A percentile compares a stretch with the other conserved stretches of the same genome.
Evolutionary conservation across 768 basidiomycete genomes (phyloP).

Genomic region (Mycena haematopus): DNA sequence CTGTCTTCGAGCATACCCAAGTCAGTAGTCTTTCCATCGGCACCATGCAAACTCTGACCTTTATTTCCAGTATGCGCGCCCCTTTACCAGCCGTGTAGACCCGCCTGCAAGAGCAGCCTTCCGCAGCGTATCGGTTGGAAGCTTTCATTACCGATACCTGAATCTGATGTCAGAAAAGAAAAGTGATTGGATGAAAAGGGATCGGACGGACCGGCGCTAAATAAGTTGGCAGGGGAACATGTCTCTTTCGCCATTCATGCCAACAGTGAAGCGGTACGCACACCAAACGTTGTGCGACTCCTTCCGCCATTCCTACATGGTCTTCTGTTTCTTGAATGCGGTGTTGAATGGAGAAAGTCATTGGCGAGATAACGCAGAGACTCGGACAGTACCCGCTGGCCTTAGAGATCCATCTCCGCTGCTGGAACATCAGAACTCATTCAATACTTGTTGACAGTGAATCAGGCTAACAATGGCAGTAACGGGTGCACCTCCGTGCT

Average conservation of each 20-base stretch:
- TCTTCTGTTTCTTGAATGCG: slow-evolving; percentile 32
- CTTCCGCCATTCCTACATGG: slow-evolving; percentile 41
- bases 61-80: slow-evolving; percentile 28
- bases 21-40: slow-evolving; percentile 23
- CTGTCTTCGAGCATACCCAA: slow-evolving; percentile 20
- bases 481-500: slow-evolving; percentile 25
- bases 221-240: slow-evolving; percentile 31
- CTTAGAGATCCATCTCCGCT: slow-evolving; percentile 29
- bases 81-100: slow-evolving; percentile 17
- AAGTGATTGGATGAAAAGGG: background rate
- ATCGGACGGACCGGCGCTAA: slow-evolving; percentile 25
- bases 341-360: slow-evolving; percentile 34
- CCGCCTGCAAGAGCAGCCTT: slow-evolving; percentile 5
- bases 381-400: slow-evolving; percentile 26
- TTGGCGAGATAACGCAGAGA: slow-evolving; percentile 23
- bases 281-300: slow-evolving; percentile 38
- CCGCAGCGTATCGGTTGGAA: slow-evolving; percentile 31
- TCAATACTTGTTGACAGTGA: background rate
- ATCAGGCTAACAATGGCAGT: slow-evolving; percentile 22
- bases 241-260: slow-evolving; percentile 33
- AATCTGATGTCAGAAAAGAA: background rate
- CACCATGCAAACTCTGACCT: slow-evolving; percentile 5
- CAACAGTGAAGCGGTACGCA: slow-evolving; percentile 37
- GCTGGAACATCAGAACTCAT: background rate
- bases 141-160: slow-evolving; percentile 32